Conservation (phyloP, 2,329 filamentous ascomycete species). For the Colletotrichum kahawae region DNA sequence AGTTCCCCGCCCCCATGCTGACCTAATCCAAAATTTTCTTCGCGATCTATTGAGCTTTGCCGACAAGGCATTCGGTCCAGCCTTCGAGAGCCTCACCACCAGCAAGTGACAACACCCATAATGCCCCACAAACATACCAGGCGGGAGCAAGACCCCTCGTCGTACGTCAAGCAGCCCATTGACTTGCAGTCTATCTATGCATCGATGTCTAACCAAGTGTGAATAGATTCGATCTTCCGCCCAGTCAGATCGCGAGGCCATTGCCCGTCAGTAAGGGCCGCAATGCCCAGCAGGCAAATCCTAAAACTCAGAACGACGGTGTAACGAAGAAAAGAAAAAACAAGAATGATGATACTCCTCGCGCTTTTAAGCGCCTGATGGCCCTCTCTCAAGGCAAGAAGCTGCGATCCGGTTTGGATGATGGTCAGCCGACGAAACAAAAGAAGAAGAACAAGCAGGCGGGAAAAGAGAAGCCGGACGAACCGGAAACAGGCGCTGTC, state of each 20-base stretch:
- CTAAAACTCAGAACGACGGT: slow-evolving; percentile 30
- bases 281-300: not conserved
- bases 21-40: slow-evolving; percentile 9
- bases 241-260: slow-evolving; percentile 52
- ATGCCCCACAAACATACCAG: slow-evolving; percentile 93
- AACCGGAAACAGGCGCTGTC: slow-evolving; percentile 18
- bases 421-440: slow-evolving; percentile 53
- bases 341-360: slow-evolving; percentile 79
- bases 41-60: not conserved
- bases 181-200: not conserved
- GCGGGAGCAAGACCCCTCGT: slow-evolving; percentile 58
- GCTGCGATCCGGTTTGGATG: slow-evolving; percentile 69
- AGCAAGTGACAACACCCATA: slow-evolving; percentile 18
- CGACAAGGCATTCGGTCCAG: not conserved
- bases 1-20: not conserved
- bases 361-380: slow-evolving; percentile 88
- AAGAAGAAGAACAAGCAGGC: slow-evolving; percentile 35
- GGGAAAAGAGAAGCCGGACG: not conserved
- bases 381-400: slow-evolving; percentile 69
- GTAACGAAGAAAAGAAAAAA: slow-evolving; percentile 48
- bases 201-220: not conserved
- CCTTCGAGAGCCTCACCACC: not conserved
- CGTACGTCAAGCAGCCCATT: slow-evolving; percentile 43
- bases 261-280: slow-evolving; percentile 47
- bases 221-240: slow-evolving; percentile 55